Evolutionary conservation across 169 alveolate genomes (phyloP), one percentile per base, ranked within the genome.

Genomic region (Plasmodium ovale): DNA sequence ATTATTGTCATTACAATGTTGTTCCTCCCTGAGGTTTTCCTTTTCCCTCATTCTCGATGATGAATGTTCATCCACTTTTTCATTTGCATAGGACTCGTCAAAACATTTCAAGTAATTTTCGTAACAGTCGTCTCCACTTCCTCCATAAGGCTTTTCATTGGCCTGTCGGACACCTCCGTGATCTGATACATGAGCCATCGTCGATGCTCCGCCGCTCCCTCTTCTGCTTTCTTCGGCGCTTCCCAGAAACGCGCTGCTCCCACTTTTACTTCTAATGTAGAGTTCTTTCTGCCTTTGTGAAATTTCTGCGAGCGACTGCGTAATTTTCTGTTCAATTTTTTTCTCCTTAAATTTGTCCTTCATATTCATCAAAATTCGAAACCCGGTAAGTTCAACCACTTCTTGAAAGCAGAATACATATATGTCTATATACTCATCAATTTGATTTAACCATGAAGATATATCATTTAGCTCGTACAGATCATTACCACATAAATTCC

Each of bases 321-420:
- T 68, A 82, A 82, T 65, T 68, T 65, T 82, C 54, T 82, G 90
- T 59, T 82, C 90, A 27, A 82, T 64, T 42, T 82, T 82, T 44
- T 82, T 82, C 54, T 82, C 90, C 35, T 67, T 82, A 53, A 67
- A 82, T 35, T 65, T 82, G 27, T 82, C 90, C 51, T 82, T 82
- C 90, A 82, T 82, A 21, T 82, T 82, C 90, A 82, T 82, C 59
- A 82, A 53, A 65, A 82, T 54, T 21, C 90, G 10, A 69, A 87
- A 87, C 12, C 92, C 88, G 12, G 92, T 87, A 23, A 72, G 59
- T 67, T 73, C 88, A 5, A 94, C 95, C 21, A 94, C 92, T 58
- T 94, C 96, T 65, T 94, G 96, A 35, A 94, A 67, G 56, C 91
- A 91, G 74, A 94, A 94, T 59, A 89, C 94, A 58, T 84, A 94